Base-by-base conservation (phyloP, 2,329 filamentous ascomycete genomes). In the Talaromyces albobiverticillius region DNA sequence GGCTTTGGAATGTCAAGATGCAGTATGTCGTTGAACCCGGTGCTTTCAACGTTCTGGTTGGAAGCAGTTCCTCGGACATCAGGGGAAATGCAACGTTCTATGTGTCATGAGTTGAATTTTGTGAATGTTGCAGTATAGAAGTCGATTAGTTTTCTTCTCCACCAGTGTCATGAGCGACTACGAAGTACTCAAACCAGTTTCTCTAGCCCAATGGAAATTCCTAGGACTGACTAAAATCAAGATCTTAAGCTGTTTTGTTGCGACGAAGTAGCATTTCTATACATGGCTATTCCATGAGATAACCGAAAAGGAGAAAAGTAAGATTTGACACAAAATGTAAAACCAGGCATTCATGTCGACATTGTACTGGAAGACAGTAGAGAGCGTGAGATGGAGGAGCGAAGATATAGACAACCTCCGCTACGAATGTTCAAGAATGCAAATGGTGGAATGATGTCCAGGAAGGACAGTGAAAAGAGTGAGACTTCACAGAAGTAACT, bases 11-110 rank as follows among this genome's bases (percentile, higher is more conserved):
- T 65, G 61, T 70, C 11, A 74, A 70, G 31, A 87, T 89, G 84
- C 72, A 85, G 67, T 90, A 90, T 67, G 84, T 88, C 22, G 86
- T 90, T 34, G 88, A 90, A 76, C 81, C 81, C 3, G 87, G 87
- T 1, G 79, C 85, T 38, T 90, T 90, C 66, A 70, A 77, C 4
- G 73, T 89, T 9, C 74, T 79, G 52, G 79, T 86, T 14, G 87
- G 86, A 2, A 69, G 71, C n/a, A 80, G 75, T 58, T 69, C 67
- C n/a, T 57, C 57, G 51, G 69, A 71, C 63, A 66, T 70, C 53
- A 56, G 66, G 50, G 67, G 62, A 5, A 70, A 66, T 54, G 60
- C 62, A 29, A 70, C 64, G 5, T 67, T 71, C 40, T 62, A 62
- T 54, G 67, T 70, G 20, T 38, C 46, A 6, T 57, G 38, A 53